These are phyloP conservation scores for Cadophora gregata DNA, from an alignment of 2,329 filamentous ascomycete species.

Conservation along the genomic window DNA sequence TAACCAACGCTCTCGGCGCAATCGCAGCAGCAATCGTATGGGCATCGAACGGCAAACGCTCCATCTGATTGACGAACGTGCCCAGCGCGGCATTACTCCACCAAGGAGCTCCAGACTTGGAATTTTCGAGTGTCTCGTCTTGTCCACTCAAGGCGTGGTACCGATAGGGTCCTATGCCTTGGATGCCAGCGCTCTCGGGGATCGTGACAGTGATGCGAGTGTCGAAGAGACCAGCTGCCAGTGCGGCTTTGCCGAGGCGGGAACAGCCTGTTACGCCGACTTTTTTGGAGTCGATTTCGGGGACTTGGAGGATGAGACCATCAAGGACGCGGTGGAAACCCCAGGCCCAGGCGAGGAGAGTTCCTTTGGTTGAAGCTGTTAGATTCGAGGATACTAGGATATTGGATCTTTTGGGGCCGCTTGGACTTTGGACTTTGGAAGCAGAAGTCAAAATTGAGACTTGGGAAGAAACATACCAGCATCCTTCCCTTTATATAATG, in stretches of 20 bases:
- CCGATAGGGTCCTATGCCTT: slow-evolving; percentile 46
- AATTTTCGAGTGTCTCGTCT: slow-evolving; percentile 50
- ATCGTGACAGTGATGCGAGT: slow-evolving; percentile 46
- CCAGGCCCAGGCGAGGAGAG: slow-evolving; percentile 47
- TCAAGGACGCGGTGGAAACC: slow-evolving; percentile 48
- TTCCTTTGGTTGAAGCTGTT: slow-evolving; percentile 36
- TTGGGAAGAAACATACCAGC: slow-evolving; percentile 47
- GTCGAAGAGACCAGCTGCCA: slow-evolving; percentile 46
- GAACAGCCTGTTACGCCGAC: slow-evolving; percentile 47
- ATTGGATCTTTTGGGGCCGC: too few relatives aligned
- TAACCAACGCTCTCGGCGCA: slow-evolving; percentile 45
- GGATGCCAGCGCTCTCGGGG: slow-evolving; percentile 46
- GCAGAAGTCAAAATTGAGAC: too few relatives aligned
- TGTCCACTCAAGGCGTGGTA: slow-evolving; percentile 52
- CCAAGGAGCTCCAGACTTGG: slow-evolving; percentile 46
- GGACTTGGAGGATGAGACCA: slow-evolving; percentile 45
- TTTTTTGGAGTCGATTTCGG: slow-evolving; percentile 45
- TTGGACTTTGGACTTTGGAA: too few relatives aligned
- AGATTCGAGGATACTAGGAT: too few relatives aligned
- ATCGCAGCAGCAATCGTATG: slow-evolving; percentile 47
- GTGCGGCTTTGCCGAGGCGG: slow-evolving; percentile 45
- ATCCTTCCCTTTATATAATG: slow-evolving; percentile 54
- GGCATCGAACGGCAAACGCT: slow-evolving; percentile 45
- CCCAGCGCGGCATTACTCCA: slow-evolving; percentile 46
- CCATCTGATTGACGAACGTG: slow-evolving; percentile 44